phyloP scores from a whole-genome alignment of 305 asterid genomes.

The Ilex paraguariensis region DNA sequence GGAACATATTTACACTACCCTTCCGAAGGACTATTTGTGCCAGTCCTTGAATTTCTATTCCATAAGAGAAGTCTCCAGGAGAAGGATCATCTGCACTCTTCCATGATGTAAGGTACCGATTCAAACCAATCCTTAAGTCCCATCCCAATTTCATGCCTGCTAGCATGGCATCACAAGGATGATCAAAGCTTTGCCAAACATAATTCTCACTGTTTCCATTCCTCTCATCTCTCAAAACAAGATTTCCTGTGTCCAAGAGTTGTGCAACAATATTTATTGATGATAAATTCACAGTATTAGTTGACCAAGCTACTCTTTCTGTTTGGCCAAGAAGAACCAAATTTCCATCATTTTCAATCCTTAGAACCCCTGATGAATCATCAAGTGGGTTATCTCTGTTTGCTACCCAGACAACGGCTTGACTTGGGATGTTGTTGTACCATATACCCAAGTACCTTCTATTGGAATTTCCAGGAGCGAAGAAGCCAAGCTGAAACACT shows the following conservation, averaged over 20 bases:
- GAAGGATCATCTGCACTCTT: slow-evolving; percentile 39
- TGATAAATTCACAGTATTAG: neutral
- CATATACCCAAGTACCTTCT: slow-evolving; percentile 30
- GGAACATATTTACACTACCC: slow-evolving; percentile 20
- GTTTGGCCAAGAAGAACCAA: slow-evolving; percentile 19
- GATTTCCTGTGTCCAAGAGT: slow-evolving; percentile 27
- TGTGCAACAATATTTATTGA: too few species aligned
- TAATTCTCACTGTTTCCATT: slow-evolving; percentile 4
- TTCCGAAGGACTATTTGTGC: slow-evolving; percentile 26
- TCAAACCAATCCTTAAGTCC: slow-evolving; percentile 32
- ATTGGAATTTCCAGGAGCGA: slow-evolving; percentile 1
- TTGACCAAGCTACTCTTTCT: slow-evolving; percentile 23
- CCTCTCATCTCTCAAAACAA: slow-evolving; percentile 25
- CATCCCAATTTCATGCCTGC: slow-evolving; percentile 49
- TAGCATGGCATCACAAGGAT: slow-evolving; percentile 36
- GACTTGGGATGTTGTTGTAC: slow-evolving; percentile 26
- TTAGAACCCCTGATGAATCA: slow-evolving; percentile 15
- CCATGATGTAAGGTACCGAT: slow-evolving; percentile 36
- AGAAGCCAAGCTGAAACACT: too few species aligned
- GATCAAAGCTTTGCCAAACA: slow-evolving; percentile 25
- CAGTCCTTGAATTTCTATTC: slow-evolving; percentile 26
- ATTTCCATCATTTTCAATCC: slow-evolving; percentile 25
- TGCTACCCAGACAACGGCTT: too few species aligned
- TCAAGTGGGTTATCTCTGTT: slow-evolving; percentile 13
- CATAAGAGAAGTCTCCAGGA: slow-evolving; percentile 33